Evolutionary conservation across 176 grass and related monocot genomes (phyloP).

Genomic region (Luzula sylvatica): DNA sequence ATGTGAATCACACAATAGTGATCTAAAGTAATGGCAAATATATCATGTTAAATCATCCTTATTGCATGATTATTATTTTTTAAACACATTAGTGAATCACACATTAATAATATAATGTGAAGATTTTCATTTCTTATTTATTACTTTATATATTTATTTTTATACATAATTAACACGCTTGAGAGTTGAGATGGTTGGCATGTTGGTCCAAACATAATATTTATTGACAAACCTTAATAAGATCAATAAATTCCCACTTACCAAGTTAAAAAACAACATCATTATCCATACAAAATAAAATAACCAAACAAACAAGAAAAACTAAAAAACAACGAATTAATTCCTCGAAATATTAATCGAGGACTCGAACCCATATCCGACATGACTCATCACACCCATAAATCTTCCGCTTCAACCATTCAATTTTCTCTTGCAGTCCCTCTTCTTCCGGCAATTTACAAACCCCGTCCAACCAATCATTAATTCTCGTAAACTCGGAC

Average conservation of each 20-base stretch:
- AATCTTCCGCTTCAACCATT: slow-evolving; percentile 62
- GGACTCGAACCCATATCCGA: slow-evolving; percentile 56
- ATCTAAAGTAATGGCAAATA: too few species aligned
- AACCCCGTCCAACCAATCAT: slow-evolving; percentile 72
- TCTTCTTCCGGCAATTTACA: slow-evolving; percentile 47
- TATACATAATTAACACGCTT: too few species aligned
- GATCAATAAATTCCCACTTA: slow-evolving; percentile 7
- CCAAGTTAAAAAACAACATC: slow-evolving; percentile 1
- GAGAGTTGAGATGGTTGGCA: too few species aligned
- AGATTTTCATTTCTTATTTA: too few species aligned
- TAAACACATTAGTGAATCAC: too few species aligned
- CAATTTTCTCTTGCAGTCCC: slow-evolving; percentile 44
- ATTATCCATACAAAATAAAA: neutral
- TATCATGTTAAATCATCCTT: too few species aligned
- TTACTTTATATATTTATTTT: too few species aligned
- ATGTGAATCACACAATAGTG: too few species aligned
- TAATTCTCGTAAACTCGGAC: slow-evolving; percentile 75
- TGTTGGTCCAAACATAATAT: neutral
- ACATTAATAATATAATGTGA: too few species aligned
- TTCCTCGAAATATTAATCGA: slow-evolving; percentile 32
- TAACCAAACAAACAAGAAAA: too few species aligned
- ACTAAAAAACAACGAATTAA: neutral
- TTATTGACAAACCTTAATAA: neutral
- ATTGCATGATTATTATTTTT: neutral
- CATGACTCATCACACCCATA: slow-evolving; percentile 83